Evolutionary conservation across 306 rosid genomes (phyloP), one percentile per base, ranked within the genome.

Genomic region (Acacia crassicarpa): DNA sequence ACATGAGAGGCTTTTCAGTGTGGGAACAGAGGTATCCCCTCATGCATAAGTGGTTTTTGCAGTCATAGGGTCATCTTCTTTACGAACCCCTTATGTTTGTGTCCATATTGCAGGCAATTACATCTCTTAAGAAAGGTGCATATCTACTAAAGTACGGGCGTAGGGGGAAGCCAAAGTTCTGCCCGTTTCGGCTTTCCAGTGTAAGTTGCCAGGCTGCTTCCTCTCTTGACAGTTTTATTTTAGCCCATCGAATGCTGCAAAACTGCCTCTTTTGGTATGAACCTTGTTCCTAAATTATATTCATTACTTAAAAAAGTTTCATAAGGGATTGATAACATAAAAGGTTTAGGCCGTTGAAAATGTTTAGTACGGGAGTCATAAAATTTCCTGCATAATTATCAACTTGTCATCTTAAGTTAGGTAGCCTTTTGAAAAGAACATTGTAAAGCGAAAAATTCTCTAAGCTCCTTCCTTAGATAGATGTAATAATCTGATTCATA

Each of bases 121-220:
- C 91, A 83, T 82, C 93, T 65, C 98, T 95, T 84, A 95, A 95
- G 89, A 95, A 95, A 86, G 99, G 99, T 32, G 92, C 99, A 19
- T 81, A 88, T 86, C 91, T 95, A 72, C 86, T 95, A 68, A 95
- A 95, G 90, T 93, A 95, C 16, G 98, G 99, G 35, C 91, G 97
- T 78, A 88, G 97, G 86, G 99, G 99, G 85, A 95, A 87, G 93
- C 99, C 99, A 23, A 92, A 95, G 88, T 95, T 95, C 88, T 95
- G 97, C 86, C 97, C 97, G 2, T 93, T 95, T 85, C 88, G 92
- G 89, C 95, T 95, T 87, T 93, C 99, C 83, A 87, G 87, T 87
- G 99, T 95, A 85, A 88, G 97, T 85, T 86, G 22, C 54, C 30
- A 40, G 76, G 77, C 27, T 74, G 62, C 83, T 67, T 76, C 59